A percentile compares a stretch with the other conserved stretches of the same genome.
phyloP scores from a whole-genome alignment of 805 yeast species.

The Wickerhamiella spandovensis region DNA sequence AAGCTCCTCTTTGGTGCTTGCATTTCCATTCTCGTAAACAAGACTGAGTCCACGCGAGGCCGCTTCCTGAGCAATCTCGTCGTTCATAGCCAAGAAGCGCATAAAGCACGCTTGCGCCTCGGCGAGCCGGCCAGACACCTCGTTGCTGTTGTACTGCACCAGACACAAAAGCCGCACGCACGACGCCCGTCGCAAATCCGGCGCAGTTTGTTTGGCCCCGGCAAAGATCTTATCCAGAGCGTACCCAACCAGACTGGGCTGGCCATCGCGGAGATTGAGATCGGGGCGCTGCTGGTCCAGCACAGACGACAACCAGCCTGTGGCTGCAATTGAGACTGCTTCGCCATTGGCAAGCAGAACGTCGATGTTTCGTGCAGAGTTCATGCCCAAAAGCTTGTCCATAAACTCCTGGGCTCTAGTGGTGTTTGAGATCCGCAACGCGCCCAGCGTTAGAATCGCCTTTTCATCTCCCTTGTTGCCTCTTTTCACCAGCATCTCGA shows the following conservation, averaged over 20 bases:
- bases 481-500: conserved; percentile 14
- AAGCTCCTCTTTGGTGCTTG: conserved; percentile 52
- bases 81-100: conserved; percentile 65
- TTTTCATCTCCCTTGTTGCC: conserved; percentile 41
- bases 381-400: conserved; percentile 39
- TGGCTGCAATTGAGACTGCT: conserved; percentile 54
- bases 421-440: conserved; percentile 33
- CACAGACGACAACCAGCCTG: conserved; percentile 57
- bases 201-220: conserved; percentile 47
- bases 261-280: conserved; percentile 11
- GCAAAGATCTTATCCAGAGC: conserved; percentile 39
- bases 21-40: conserved; percentile 64
- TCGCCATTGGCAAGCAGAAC: conserved; percentile 71
- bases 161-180: conserved; percentile 79
- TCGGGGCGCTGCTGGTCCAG: neutral
- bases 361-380: conserved; percentile 60
- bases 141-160: conserved; percentile 56
- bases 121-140: conserved; percentile 33
- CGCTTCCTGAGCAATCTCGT: conserved; percentile 81
- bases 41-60: conserved; percentile 81
- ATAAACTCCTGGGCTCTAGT: conserved; percentile 27
- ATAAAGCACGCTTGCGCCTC: conserved; percentile 63
- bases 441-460: conserved; percentile 43
- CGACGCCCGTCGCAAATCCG: conserved; percentile 49
- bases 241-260: conserved; percentile 29